Evolutionary conservation across 768 basidiomycete genomes (phyloP).

Genomic region (Leucogyrophana mollusca): DNA sequence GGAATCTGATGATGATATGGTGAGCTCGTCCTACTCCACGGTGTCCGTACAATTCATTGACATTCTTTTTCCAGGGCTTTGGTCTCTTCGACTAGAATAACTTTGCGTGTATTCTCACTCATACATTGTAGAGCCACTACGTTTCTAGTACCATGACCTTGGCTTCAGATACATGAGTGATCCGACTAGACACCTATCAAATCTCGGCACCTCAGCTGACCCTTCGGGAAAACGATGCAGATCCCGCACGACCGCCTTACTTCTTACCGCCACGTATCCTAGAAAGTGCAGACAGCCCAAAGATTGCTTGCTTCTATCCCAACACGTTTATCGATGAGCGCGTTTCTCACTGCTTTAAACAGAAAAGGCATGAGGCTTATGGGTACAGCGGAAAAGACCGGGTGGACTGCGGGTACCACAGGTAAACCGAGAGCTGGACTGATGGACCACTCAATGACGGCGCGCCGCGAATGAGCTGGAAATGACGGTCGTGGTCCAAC

Average conservation of each 20-base stretch:
- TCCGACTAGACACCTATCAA: too few relatives aligned
- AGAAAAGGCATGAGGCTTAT: constrained; percentile 1
- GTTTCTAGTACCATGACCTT: too few relatives aligned
- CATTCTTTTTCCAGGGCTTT: constrained; percentile 64
- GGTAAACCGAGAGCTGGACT: not conserved
- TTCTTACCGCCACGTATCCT: too few relatives aligned
- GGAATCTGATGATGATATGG: constrained; percentile 89
- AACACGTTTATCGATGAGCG: constrained; percentile 2
- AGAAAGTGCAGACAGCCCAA: too few relatives aligned
- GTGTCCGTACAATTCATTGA: not conserved
- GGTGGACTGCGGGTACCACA: not conserved
- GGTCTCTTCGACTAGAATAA: constrained; percentile 83
- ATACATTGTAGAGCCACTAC: too few relatives aligned
- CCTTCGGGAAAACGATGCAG: too few relatives aligned
- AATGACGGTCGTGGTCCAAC: not conserved
- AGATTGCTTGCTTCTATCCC: not conserved
- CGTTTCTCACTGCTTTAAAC: constrained; percentile 1
- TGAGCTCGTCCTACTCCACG: constrained; percentile 30
- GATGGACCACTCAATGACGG: not conserved
- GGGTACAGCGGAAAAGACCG: not conserved
- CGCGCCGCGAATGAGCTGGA: not conserved
- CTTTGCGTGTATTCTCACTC: too few relatives aligned
- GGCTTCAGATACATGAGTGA: too few relatives aligned
- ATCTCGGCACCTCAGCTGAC: too few relatives aligned
- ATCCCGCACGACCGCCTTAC: too few relatives aligned